Evolutionary conservation across 2,329 filamentous ascomycete genomes (phyloP), one percentile per base, ranked within the genome.

Genomic region (Macroventuria anomochaeta): DNA sequence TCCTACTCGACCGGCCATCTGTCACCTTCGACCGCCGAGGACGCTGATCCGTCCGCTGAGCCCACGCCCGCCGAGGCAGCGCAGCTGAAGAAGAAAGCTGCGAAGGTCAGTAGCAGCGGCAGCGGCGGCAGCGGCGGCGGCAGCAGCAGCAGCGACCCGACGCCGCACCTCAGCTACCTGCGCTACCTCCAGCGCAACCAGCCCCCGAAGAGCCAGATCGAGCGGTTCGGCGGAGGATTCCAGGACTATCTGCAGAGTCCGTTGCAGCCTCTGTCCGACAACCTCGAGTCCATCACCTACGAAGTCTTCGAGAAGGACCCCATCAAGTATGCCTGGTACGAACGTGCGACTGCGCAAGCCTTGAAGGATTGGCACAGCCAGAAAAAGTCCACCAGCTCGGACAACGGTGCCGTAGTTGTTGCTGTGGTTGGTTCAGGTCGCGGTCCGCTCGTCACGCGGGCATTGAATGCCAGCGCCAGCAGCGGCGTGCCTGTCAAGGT

Each of bases 261-360:
- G 2, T 80, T 99, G 33, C 96, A 99, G 73, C 95, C 95, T 0
- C 81, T 99, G 12, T 93, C 93, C 0, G 95, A 99, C 74, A 99
- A 99, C 65, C 82, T 99, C 12, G 96, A 99, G 73, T 96, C 92
- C 39, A 90, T 96, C 34, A 99, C 95, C 0, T 99, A 99, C 74
- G 95, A 99, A 72, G 93, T 97, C 2, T 99, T 99, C 68, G 95
- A 99, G 74, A 96, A 96, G 63, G 96, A 99, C 61, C 95, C 95
- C 0, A 90, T 99, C 76, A 99, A 99, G 76, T 99, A 99, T 72
- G 87, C 92, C 60, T 96, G 93, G 82, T 99, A 99, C 71, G 92
- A 97, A 73, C 81, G 83, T 38, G 95, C 95, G 12, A 88, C 96
- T 51, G 85, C 85, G 3, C 85, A 90, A 60, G 93, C 95, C 0